A percentile compares a stretch with the other conserved stretches of the same genome.
Evolutionary conservation across 306 rosid genomes (phyloP).

Genomic region (Canavalia gladiata): DNA sequence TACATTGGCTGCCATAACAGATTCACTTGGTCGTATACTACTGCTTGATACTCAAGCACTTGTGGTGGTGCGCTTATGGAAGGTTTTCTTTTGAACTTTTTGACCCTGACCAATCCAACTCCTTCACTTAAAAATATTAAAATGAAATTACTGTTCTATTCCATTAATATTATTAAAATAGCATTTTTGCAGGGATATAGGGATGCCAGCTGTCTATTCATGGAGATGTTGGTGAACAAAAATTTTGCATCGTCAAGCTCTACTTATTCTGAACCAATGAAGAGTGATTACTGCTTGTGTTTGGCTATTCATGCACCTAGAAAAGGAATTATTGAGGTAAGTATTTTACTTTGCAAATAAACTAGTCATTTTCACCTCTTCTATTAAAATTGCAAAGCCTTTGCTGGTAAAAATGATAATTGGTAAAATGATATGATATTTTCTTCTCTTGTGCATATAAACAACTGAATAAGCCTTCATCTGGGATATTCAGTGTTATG

Average conservation of each 20-base stretch:
- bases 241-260: slow-evolving; percentile 75
- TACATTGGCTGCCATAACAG: slow-evolving; percentile 95
- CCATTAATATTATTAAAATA: slow-evolving; percentile 30
- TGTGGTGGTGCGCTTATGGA: slow-evolving; percentile 98
- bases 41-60: slow-evolving; percentile 97
- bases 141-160: slow-evolving; percentile 25
- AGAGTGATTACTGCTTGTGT: slow-evolving; percentile 96
- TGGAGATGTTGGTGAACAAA: slow-evolving; percentile 93
- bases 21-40: slow-evolving; percentile 97
- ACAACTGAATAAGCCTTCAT: slow-evolving; percentile 11
- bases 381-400: neutral
- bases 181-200: slow-evolving; percentile 86
- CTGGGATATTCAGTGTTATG: neutral
- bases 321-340: slow-evolving; percentile 93
- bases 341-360: slow-evolving; percentile 13
- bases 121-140: neutral
- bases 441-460: slow-evolving; percentile 22
- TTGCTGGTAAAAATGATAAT: slow-evolving; percentile 15
- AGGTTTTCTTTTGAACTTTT: slow-evolving; percentile 60
- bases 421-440: neutral
- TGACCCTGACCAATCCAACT: neutral
- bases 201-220: slow-evolving; percentile 91
- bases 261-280: slow-evolving; percentile 66
- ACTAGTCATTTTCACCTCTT: slow-evolving; percentile 20
- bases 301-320: slow-evolving; percentile 98